A percentile compares a stretch with the other conserved stretches of the same genome.
Evolutionary conservation across 257 asterid genomes (phyloP).

Genomic region (Linaria vulgaris): DNA sequence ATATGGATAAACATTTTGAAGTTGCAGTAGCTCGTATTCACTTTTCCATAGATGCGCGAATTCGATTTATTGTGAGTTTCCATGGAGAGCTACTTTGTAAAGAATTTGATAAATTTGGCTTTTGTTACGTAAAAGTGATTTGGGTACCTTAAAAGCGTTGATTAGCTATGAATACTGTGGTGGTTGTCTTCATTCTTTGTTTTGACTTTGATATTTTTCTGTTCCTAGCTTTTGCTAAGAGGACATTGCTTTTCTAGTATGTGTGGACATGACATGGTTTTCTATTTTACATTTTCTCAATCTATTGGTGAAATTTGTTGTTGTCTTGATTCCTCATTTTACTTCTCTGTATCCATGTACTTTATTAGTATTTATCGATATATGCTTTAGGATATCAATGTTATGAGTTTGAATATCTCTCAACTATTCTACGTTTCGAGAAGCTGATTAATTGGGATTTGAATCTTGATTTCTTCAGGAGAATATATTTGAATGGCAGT

Average conservation of each 20-base stretch:
- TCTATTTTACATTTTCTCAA: too few species aligned
- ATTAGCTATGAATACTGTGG: background rate
- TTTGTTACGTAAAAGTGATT: background rate
- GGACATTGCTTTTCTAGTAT: too few species aligned
- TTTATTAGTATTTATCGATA: too few species aligned
- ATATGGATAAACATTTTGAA: too few species aligned
- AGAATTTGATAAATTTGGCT: background rate
- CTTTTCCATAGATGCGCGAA: too few species aligned
- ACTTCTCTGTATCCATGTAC: too few species aligned
- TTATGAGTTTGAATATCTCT: background rate
- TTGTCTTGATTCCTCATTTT: too few species aligned
- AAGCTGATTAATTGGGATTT: background rate
- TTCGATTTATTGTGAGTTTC: background rate
- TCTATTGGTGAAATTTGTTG: too few species aligned
- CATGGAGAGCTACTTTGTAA: background rate
- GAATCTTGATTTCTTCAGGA: slow-evolving; percentile 42
- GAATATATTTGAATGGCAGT: slow-evolving; percentile 87
- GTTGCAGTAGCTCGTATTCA: too few species aligned
- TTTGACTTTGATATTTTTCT: background rate
- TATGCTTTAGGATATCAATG: too few species aligned
- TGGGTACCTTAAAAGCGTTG: slow-evolving; percentile 6
- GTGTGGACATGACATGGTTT: too few species aligned
- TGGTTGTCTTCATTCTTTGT: background rate
- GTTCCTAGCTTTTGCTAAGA: too few species aligned
- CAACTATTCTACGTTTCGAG: background rate